Base-by-base conservation (phyloP, 208 protist species). In the Trypanosoma lewisi region DNA sequence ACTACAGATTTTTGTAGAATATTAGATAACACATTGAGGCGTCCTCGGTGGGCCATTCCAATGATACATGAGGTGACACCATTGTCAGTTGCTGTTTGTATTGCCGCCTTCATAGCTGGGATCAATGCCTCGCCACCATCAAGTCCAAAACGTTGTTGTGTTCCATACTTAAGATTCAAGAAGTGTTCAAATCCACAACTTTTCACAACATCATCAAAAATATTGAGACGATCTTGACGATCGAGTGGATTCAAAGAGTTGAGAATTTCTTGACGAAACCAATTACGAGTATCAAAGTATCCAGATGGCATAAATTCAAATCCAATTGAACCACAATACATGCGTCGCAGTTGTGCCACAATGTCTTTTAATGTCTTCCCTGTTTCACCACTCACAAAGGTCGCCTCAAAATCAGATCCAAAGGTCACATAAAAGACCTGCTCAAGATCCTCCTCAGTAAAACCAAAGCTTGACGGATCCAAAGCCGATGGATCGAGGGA, bases 1-100 rank as follows among this genome's bases (percentile, higher is more conserved):
- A 80, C 76, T 30, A 83, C 75, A 14, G 97, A 96, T 80, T 98
- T 99, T 55, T 90, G 80, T 42, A 97, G 80, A 11, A 99, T 90
- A 73, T 99, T 99, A 31, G 88, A 85, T 17, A 99, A 82, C 1
- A 99, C 86, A 78, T 98, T 98, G 17, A 99, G 89, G 34, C 97
- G 89, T 17, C 97, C 98, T 49, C 98, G 88, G 82, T 99, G 98
- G 23, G 98, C 89, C 98, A 99, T 99, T 69, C 98, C 98, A 28
- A 99, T 68, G 34, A 99, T 96, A 41, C 97, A 82, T 31, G 74
- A 82, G 41, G 91, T 80, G 17, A 96, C 88, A 30, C 97, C 97
- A 21, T 77, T 59, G 8, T 95, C 73, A 60, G 81, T 82, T 8
- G 91, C 87, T 19, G 70, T 74, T 49, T 93, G 83, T 48, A 99